These are phyloP conservation scores for Oryza brachyantha DNA, from an alignment of 176 grass and related monocot species.

Conservation along the genomic window DNA sequence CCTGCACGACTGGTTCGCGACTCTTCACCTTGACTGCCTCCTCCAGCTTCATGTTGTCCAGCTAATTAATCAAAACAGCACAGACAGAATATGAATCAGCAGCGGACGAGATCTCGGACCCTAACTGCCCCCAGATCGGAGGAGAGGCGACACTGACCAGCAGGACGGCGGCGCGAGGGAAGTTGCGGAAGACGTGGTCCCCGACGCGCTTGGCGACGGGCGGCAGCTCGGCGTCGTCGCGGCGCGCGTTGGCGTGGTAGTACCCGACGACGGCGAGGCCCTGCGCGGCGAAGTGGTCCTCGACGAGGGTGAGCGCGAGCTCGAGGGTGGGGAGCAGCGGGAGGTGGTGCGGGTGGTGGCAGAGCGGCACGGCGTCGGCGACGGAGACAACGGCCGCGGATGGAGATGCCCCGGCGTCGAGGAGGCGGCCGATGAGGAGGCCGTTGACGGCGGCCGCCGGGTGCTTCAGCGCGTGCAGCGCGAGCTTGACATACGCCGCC, in stretches of 20 bases:
- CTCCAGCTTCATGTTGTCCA: constrained; percentile 86
- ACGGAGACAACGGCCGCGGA: constrained; percentile 56
- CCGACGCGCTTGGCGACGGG: constrained; percentile 79
- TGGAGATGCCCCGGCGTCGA: not conserved
- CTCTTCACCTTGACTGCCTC: constrained; percentile 45
- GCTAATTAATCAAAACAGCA: constrained; percentile 34
- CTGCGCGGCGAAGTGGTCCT: constrained; percentile 67
- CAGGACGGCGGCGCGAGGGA: constrained; percentile 80
- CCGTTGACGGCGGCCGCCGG: constrained; percentile 73
- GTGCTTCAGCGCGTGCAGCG: constrained; percentile 91
- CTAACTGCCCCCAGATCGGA: not conserved
- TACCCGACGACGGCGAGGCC: constrained; percentile 78
- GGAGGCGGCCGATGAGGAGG: constrained; percentile 74
- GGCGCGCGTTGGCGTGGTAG: constrained; percentile 94
- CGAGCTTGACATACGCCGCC: constrained; percentile 84
- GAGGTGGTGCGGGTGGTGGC: constrained; percentile 76
- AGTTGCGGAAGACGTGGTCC: constrained; percentile 91
- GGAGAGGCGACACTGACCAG: constrained; percentile 37
- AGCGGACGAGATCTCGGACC: constrained; percentile 7
- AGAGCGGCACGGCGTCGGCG: constrained; percentile 69
- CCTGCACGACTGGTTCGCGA: constrained; percentile 55
- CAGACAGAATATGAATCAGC: not conserved
- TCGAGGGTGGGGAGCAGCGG: constrained; percentile 90
- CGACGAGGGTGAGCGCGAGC: constrained; percentile 82
- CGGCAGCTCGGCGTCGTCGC: constrained; percentile 67